Evolutionary conservation across 1,284 basidiomycete genomes (phyloP), one percentile per base, ranked within the genome.

Genomic region (Agaricales sp.): DNA sequence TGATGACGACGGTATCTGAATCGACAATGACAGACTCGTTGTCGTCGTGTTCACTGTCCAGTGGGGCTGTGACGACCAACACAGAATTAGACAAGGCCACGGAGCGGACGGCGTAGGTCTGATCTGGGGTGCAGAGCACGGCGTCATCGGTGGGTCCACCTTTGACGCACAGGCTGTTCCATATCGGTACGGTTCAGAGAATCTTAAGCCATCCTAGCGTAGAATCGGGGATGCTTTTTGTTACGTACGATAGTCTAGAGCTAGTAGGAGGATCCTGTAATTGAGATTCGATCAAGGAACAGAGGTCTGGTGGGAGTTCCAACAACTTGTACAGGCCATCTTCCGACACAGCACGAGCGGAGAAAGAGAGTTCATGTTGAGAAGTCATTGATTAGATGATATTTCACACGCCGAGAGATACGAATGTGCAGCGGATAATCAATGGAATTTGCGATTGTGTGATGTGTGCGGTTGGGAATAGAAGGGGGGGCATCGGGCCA

Each of bases 51-150:
- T 59, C 56, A 11, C 55, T 59, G 52, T 66, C 66, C 24, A 66
- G 60, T 2, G 75, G 70, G 11, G 80, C 67, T 2, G 82, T 81
- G 48, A 86, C 71, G 43, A 95, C 75, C 12, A 91, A 71, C 26
- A 93, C 68, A 1, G 89, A 83, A 63, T 96, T 96, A 14, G 92
- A 95, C 44, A 94, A 70, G 2, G 78, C 73, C 4, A 96, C 82
- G 0, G 90, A 87, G 51, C 92, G 82, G 20, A 96, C 68, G 0
- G 76, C 63, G 61, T 86, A 96, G 0, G 92, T 96, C 60, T 78
- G 81, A 52, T 82, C 71, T 0, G 71, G 56, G 0, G 91, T 93
- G 61, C 92, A 95, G 2, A 94, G 67, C 0, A 95, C 91, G 0
- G 92, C 92, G 57, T 94, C 87, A 58, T 95, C 92, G 16, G 75